phyloP scores from a whole-genome alignment of 2,329 filamentous ascomycete genomes.

The Colletotrichum chlorophyti region DNA sequence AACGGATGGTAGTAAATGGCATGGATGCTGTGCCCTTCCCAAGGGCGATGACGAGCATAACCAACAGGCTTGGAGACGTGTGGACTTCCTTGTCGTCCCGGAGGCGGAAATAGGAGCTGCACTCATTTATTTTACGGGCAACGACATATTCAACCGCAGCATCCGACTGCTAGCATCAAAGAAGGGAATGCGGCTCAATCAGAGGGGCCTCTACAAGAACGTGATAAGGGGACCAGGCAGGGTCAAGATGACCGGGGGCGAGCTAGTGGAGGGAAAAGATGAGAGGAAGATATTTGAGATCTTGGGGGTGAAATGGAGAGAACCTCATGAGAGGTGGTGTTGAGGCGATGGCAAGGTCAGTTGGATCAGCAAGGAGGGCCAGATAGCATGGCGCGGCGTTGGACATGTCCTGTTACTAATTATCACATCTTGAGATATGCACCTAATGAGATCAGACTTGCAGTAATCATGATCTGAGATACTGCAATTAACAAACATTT shows the following conservation, averaged over 20 bases:
- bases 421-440: no score
- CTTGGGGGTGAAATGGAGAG: conserved; percentile 84
- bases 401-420: conserved; percentile 1
- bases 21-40: conserved; percentile 81
- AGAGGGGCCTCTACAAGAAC: conserved; percentile 78
- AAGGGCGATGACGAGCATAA: conserved; percentile 38
- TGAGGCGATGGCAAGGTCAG: conserved; percentile 38
- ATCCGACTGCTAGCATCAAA: conserved; percentile 80
- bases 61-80: conserved; percentile 72
- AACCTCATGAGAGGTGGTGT: conserved; percentile 78
- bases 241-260: conserved; percentile 70
- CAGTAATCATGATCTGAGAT: no score
- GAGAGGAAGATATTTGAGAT: conserved; percentile 84
- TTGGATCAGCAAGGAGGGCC: background rate
- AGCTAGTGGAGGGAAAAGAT: conserved; percentile 74
- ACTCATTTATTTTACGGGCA: conserved; percentile 93
- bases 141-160: conserved; percentile 93
- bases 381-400: conserved; percentile 14
- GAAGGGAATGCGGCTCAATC: conserved; percentile 86
- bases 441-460: no score
- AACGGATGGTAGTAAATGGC: conserved; percentile 78
- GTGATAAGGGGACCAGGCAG: conserved; percentile 66
- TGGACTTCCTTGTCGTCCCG: conserved; percentile 86
- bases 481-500: no score
- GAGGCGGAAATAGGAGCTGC: conserved; percentile 82